A percentile compares a stretch with the other conserved stretches of the same genome.
Evolutionary conservation across 148 eudicot species (phyloP).

Genomic region (Linanthus parryae): DNA sequence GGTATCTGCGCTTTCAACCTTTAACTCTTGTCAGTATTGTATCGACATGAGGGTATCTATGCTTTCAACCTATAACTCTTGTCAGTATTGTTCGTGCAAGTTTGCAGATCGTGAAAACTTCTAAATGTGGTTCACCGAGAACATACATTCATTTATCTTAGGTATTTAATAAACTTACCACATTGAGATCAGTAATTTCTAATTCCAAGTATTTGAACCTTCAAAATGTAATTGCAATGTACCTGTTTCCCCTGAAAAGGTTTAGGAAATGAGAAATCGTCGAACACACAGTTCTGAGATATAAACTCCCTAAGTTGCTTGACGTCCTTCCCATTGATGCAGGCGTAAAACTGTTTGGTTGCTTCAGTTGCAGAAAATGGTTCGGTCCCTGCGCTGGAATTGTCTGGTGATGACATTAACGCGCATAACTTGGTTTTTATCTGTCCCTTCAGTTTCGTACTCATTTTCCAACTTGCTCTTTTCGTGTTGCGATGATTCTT

Average conservation of each 20-base stretch:
- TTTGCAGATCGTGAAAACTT: no score
- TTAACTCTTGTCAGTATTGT: no score
- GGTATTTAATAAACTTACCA: not conserved
- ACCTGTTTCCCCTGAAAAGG: slow-evolving; percentile 68
- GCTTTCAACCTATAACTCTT: not conserved
- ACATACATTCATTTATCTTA: no score
- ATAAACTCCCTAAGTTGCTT: slow-evolving; percentile 30
- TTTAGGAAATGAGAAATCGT: slow-evolving; percentile 53
- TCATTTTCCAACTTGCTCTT: no score
- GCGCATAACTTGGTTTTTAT: no score
- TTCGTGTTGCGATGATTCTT: no score
- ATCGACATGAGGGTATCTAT: no score
- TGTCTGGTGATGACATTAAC: slow-evolving; percentile 10
- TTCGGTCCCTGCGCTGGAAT: slow-evolving; percentile 3
- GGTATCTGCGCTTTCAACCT: no score
- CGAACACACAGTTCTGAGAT: slow-evolving; percentile 45
- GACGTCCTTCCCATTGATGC: slow-evolving; percentile 47
- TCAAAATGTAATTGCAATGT: not conserved
- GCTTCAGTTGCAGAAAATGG: slow-evolving; percentile 28
- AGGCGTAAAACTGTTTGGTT: slow-evolving; percentile 44
- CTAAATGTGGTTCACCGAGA: no score
- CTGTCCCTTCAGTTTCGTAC: no score
- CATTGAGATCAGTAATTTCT: not conserved
- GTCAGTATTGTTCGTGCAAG: not conserved
- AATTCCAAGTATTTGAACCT: not conserved